Evolutionary conservation across 345 rosid genomes (phyloP), one percentile per base, ranked within the genome.

Genomic region (Eucalyptus lansdowneana): DNA sequence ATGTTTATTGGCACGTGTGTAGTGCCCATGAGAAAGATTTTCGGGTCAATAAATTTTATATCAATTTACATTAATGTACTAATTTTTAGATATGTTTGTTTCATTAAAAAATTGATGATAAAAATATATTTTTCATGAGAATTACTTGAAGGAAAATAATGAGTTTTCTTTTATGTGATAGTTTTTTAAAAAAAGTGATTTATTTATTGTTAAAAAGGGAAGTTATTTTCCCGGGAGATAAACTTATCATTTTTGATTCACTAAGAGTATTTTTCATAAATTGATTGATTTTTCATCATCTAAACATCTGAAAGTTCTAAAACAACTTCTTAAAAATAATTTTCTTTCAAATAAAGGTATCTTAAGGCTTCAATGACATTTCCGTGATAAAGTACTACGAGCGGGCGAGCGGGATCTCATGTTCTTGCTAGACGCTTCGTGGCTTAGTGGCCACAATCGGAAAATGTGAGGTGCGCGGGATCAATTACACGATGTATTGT

Each of bases 361-460:
- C 21, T n/a, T 65, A n/a, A 10, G 25, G 15, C 14, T 11, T 72
- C 45, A 5, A 37, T 6, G 14, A 37, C 27, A 37, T 76, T 37
- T 44, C 1, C 45, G 3, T 8, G 19, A 37, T 19, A 7, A 6
- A 27, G 45, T 6, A 11, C 14, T 6, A 3, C 1, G 45, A 44
- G 45, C 2, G 45, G 45, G 3, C 4, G 1, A 17, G 24, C 1
- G 44, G 80, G 21, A 17, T 17, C 24, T 34, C 24, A 11, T 34
- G 80, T 9, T 69, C 21, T 69, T 69, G 9, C 45, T 44, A 44
- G 45, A 44, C 3, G 45, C 45, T 17, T 31, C 13, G 44, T 19
- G 56, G n/a, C n/a, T 60, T 27, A 60, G 6, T 45, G 11, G 49
- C 49, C 11, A 27, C 67, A 3, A 60, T 60, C 1, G 6, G 7